Percentiles rank a stretch among this genome's conserved stretches.
phyloP scores from a whole-genome alignment of 1,139 yeast genomes.

The Hansenula lynferdii region DNA sequence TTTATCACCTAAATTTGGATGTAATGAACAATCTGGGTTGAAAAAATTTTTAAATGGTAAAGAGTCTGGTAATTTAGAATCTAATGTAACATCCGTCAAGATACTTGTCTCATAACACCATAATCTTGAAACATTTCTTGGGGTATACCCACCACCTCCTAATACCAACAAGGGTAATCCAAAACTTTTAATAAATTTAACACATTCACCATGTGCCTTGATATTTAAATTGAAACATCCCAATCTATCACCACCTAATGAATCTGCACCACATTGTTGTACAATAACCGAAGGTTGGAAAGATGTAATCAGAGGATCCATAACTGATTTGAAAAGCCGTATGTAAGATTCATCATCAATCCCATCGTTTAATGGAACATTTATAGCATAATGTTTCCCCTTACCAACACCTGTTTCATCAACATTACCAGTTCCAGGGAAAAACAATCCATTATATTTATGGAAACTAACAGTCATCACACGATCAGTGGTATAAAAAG shows the following conservation, averaged over 20 bases:
- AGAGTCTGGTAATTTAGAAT: constrained; percentile 68
- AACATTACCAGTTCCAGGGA: constrained; percentile 93
- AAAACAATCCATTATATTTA: constrained; percentile 91
- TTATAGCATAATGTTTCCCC: constrained; percentile 82
- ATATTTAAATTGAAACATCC: constrained; percentile 93
- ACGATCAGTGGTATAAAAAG: constrained; percentile 90
- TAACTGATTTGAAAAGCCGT: constrained; percentile 70
- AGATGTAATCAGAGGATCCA: constrained; percentile 81
- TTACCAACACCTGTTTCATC: constrained; percentile 84
- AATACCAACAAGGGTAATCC: constrained; percentile 85
- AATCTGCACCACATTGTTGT: constrained; percentile 97
- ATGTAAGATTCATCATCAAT: constrained; percentile 91
- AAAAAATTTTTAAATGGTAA: constrained; percentile 85
- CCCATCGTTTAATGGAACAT: constrained; percentile 94
- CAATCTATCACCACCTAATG: constrained; percentile 85
- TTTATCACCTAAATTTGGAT: constrained; percentile 85
- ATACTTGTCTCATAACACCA: constrained; percentile 97
- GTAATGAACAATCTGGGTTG: constrained; percentile 88
- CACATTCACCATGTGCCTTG: constrained; percentile 94
- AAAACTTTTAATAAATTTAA: constrained; percentile 77
- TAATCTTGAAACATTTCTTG: constrained; percentile 86
- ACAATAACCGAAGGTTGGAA: constrained; percentile 91
- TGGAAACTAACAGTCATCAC: constrained; percentile 96
- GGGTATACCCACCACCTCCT: constrained; percentile 98
- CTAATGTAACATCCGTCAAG: constrained; percentile 71